Evolutionary conservation across 1,284 basidiomycete species (phyloP).

Genomic region (Spongiforma sp.): DNA sequence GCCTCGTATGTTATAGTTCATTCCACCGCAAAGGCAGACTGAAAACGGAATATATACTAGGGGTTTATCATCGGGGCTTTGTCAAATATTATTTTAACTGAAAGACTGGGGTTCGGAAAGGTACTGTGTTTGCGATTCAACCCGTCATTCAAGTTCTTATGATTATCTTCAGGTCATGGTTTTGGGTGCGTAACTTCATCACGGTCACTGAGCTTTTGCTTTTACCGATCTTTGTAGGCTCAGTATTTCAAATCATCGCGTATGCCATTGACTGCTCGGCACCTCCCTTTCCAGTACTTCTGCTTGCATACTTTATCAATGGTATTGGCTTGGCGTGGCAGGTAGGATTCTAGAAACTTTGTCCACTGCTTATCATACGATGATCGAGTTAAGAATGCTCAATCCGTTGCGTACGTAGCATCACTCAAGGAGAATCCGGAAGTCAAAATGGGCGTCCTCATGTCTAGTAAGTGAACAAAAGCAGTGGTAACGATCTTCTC

Average conservation of each 20-base stretch:
- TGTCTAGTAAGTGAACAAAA: constrained; percentile 23
- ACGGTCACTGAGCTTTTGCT: neutral
- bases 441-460: constrained; percentile 32
- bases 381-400: constrained; percentile 28
- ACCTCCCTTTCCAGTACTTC: constrained; percentile 67
- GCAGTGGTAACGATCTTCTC: neutral
- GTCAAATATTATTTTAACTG: constrained; percentile 25
- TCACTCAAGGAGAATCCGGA: constrained; percentile 28
- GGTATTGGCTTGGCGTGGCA: constrained; percentile 61
- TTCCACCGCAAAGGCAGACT: neutral
- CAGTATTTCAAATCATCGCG: constrained; percentile 42
- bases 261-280: constrained; percentile 60
- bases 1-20: constrained; percentile 23
- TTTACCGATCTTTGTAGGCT: constrained; percentile 27
- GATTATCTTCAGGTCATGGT: constrained; percentile 27
- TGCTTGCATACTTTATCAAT: constrained; percentile 57
- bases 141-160: neutral
- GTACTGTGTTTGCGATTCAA: constrained; percentile 11
- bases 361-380: neutral
- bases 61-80: constrained; percentile 34
- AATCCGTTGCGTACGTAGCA: constrained; percentile 32
- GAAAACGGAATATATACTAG: constrained; percentile 7
- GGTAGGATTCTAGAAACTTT: constrained; percentile 9
- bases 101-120: constrained; percentile 37
- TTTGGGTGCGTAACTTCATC: constrained; percentile 22